These are phyloP conservation scores for Diaporthe amygdali DNA, from an alignment of 2,329 filamentous ascomycete species.

Conservation along the genomic window DNA sequence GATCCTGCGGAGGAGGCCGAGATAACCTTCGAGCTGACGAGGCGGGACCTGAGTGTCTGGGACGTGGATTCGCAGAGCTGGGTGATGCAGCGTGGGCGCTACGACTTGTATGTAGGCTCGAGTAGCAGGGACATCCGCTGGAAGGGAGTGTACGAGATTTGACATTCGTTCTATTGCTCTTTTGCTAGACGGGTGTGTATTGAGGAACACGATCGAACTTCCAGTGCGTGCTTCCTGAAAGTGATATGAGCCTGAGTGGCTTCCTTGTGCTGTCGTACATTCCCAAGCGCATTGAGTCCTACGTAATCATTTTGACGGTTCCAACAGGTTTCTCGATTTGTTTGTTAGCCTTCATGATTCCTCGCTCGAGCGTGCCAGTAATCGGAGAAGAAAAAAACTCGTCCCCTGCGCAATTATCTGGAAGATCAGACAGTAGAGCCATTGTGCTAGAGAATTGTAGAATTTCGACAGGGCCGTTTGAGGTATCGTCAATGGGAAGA, in stretches of 20 bases:
- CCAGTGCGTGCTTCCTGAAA: background rate
- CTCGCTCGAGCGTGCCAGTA: background rate
- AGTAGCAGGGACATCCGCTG: slow-evolving; percentile 48
- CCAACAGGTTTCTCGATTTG: no score
- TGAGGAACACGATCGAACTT: background rate
- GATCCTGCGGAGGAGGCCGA: slow-evolving; percentile 47
- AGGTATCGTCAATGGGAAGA: background rate
- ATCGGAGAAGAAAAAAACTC: background rate
- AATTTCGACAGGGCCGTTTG: background rate
- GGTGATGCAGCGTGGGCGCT: slow-evolving; percentile 52
- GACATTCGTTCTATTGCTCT: background rate
- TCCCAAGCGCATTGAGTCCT: background rate
- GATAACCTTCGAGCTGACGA: slow-evolving; percentile 57
- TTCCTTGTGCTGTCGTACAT: no score
- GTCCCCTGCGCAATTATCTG: background rate
- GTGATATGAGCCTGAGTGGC: background rate
- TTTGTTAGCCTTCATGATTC: background rate
- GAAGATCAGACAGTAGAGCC: background rate
- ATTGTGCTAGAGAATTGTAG: background rate
- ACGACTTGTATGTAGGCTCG: slow-evolving; percentile 48
- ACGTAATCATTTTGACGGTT: background rate
- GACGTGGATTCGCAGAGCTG: slow-evolving; percentile 64
- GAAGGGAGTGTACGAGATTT: slow-evolving; percentile 14
- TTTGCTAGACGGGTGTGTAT: background rate
- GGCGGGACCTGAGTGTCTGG: slow-evolving; percentile 70